A percentile compares a stretch with the other conserved stretches of the same genome.
Conservation (phyloP, 768 basidiomycete genomes). For the Zangia roseola region DNA sequence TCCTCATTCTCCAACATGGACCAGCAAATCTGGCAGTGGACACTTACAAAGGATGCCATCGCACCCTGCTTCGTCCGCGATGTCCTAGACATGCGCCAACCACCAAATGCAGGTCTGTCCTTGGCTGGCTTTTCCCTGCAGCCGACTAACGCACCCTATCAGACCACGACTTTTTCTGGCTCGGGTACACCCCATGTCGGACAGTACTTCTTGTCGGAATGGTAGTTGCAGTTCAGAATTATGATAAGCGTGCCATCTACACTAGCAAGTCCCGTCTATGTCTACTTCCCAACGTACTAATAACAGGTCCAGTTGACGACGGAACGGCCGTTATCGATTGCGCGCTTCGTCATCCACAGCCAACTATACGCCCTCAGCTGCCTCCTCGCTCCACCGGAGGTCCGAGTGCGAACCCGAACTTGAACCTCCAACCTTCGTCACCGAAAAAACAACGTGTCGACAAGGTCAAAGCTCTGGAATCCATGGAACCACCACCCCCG, state of each 20-base stretch:
- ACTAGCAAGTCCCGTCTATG: slow-evolving; percentile 37
- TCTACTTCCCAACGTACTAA: neutral
- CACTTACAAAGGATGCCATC: slow-evolving; percentile 51
- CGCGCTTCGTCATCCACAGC: slow-evolving; percentile 41
- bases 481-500: slow-evolving; percentile 30
- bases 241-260: slow-evolving; percentile 61
- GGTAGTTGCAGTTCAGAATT: slow-evolving; percentile 59
- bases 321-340: slow-evolving; percentile 76
- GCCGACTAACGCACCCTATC: neutral
- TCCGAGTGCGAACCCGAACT: neutral
- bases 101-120: slow-evolving; percentile 30
- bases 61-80: slow-evolving; percentile 58
- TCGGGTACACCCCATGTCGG: slow-evolving; percentile 56
- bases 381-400: slow-evolving; percentile 4
- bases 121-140: neutral
- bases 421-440: neutral
- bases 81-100: slow-evolving; percentile 45
- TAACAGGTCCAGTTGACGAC: slow-evolving; percentile 59
- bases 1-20: slow-evolving; percentile 5
- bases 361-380: slow-evolving; percentile 17
- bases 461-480: slow-evolving; percentile 3
- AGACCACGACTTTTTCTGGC: slow-evolving; percentile 67
- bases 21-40: slow-evolving; percentile 46
- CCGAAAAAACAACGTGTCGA: slow-evolving; percentile 17
- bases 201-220: slow-evolving; percentile 54